Base-by-base conservation (phyloP, 2,329 filamentous ascomycete genomes). In the Balansia obtecta region DNA sequence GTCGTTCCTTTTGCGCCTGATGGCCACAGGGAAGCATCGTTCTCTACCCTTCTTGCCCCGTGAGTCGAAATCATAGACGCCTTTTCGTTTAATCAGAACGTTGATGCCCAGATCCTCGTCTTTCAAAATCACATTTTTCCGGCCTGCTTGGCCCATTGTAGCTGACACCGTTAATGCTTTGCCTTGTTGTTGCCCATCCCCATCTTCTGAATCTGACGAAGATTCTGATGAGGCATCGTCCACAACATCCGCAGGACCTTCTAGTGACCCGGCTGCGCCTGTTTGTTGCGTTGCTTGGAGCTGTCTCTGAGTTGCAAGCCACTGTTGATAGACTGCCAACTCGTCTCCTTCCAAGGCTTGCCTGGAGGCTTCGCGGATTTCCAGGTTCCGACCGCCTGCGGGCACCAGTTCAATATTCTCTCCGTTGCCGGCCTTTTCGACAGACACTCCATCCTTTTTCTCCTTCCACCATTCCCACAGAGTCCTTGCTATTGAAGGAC, bases 61-160 rank as follows among this genome's bases (percentile, higher is more conserved):
- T 1, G 96, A 85, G 61, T 96, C 88, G 58, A 87, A 98, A 65
- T 98, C 93, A 63, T 93, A 87, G n/a, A 94, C 82, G 13, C 85
- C 86, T 63, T 90, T 94, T 57, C 86, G 85, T 58, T 93, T 87
- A 40, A 97, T 76, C 10, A 98, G 73, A 45, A 98, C 80, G 57
- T 94, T 96, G 56, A 97, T 82, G 16, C 93, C 93, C 3, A 97
- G 74, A 58, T 97, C 93, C 56, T 91, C 88, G 57, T 96, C 90
- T 49, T 82, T 90, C 39, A 95, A 73, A 0, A 86, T 87, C 22
- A 91, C 79, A 65, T 95, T 95, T 63, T 88, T 91, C 53, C 88
- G 82, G 55, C 83, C 85, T 9, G 85, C 82, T 66, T 95, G 88
- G 9, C 85, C 87, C 59, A 96, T 75, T 0, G 88, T 87, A 0